phyloP scores from a whole-genome alignment of 306 rosid species.

The Lotus japonicus region DNA sequence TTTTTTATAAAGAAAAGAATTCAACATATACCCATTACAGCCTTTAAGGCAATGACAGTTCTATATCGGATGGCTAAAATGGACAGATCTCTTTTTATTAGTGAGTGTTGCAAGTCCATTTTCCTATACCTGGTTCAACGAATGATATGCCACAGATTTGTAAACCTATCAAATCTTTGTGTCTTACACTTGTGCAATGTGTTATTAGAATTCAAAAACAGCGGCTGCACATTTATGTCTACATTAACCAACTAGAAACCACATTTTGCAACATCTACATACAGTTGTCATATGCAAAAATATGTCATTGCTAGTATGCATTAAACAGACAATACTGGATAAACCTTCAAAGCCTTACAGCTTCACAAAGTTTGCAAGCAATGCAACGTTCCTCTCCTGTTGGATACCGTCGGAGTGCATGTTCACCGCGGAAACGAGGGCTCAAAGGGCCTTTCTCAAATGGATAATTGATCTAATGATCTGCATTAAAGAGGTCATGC shows the following conservation, averaged over 20 bases:
- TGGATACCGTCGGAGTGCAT: constrained; percentile 95
- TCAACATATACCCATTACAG: constrained; percentile 3
- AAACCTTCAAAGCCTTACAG: constrained; percentile 57
- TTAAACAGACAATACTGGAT: background rate
- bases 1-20: background rate
- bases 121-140: background rate
- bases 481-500: constrained; percentile 37
- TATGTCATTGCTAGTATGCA: constrained; percentile 6
- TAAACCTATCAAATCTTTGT: background rate
- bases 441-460: constrained; percentile 99
- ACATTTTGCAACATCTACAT: background rate
- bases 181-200: background rate
- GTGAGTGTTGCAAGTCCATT: background rate
- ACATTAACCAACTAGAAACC: constrained; percentile 6
- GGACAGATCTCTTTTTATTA: background rate
- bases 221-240: background rate
- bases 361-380: constrained; percentile 99
- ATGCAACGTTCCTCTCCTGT: constrained; percentile 99
- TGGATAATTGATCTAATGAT: constrained; percentile 98
- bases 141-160: background rate
- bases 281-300: background rate
- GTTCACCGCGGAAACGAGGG: constrained; percentile 99
- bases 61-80: background rate
- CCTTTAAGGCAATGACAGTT: background rate
- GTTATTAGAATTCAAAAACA: background rate